phyloP scores from a whole-genome alignment of 78 protist species.

The Dictyostelium firmibasis region DNA sequence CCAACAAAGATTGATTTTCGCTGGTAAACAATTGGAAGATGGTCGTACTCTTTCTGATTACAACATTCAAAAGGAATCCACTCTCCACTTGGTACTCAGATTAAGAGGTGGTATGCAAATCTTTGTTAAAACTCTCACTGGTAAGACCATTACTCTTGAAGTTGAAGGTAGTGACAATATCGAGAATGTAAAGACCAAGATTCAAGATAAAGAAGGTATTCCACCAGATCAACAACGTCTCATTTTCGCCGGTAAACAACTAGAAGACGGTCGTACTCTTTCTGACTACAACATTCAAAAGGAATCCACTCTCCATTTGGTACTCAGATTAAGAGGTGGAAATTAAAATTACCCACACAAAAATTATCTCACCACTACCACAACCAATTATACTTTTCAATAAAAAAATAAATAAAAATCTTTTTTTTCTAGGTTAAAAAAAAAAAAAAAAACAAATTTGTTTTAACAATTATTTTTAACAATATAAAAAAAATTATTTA shows the following conservation, averaged over 20 bases:
- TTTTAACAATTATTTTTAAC: no score
- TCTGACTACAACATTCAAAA: slow-evolving; percentile 99
- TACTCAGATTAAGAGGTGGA: slow-evolving; percentile 78
- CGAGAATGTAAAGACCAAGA: slow-evolving; percentile 97
- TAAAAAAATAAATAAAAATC: no score
- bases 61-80: slow-evolving; percentile 94
- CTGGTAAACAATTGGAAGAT: slow-evolving; percentile 98
- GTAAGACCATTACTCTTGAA: slow-evolving; percentile 90
- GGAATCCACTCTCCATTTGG: slow-evolving; percentile 97
- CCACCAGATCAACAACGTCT: slow-evolving; percentile 99
- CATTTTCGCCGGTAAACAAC: slow-evolving; percentile 99
- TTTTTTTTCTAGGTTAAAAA: no score
- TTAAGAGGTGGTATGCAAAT: slow-evolving; percentile 92
- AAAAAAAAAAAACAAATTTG: no score
- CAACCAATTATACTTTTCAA: not conserved
- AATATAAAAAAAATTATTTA: no score
- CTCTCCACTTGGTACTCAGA: slow-evolving; percentile 91
- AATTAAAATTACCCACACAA: slow-evolving; percentile 97
- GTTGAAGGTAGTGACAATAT: slow-evolving; percentile 97
- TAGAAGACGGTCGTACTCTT: slow-evolving; percentile 99
- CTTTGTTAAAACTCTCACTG: slow-evolving; percentile 90
- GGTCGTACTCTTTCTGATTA: slow-evolving; percentile 93
- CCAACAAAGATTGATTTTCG: slow-evolving; percentile 96
- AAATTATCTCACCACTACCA: not conserved
- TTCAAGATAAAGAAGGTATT: slow-evolving; percentile 99